Evolutionary conservation across 2,329 filamentous ascomycete species (phyloP).

Genomic region (Colletotrichum sp.): DNA sequence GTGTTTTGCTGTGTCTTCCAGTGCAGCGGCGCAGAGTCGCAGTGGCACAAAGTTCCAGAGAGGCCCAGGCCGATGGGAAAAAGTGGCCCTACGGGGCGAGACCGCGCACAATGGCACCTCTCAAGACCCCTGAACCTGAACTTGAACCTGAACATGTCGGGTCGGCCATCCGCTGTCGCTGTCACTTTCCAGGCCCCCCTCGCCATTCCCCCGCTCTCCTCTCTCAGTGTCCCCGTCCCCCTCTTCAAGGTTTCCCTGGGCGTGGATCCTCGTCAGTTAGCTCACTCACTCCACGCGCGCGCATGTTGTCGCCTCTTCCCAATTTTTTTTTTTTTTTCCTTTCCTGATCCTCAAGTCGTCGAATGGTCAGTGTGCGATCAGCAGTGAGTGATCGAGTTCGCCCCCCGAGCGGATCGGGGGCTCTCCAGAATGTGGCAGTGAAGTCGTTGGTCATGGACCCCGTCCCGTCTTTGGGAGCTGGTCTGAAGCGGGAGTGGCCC

Average conservation of each 20-base stretch:
- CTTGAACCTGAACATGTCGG: background rate
- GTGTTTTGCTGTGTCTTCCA: background rate
- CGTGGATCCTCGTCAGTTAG: background rate
- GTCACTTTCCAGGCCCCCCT: background rate
- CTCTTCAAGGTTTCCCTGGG: background rate
- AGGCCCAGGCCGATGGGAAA: background rate
- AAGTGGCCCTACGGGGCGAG: conserved; percentile 4
- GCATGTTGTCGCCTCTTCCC: background rate
- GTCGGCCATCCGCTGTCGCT: background rate
- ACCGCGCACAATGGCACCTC: background rate
- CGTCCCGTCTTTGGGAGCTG: background rate
- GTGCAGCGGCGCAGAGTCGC: background rate
- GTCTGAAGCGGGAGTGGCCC: background rate
- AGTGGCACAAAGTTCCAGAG: background rate
- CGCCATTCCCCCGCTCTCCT: background rate
- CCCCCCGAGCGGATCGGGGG: background rate
- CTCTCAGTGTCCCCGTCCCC: background rate
- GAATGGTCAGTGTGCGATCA: background rate
- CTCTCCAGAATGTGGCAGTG: background rate
- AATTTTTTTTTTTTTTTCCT: background rate
- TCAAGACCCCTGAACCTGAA: background rate
- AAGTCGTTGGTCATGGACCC: background rate
- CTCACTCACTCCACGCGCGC: background rate
- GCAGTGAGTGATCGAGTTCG: background rate
- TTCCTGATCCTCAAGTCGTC: background rate